These are phyloP conservation scores for Geotrichum candidum DNA, from an alignment of 1,139 yeast genomes.

Conservation along the genomic window DNA sequence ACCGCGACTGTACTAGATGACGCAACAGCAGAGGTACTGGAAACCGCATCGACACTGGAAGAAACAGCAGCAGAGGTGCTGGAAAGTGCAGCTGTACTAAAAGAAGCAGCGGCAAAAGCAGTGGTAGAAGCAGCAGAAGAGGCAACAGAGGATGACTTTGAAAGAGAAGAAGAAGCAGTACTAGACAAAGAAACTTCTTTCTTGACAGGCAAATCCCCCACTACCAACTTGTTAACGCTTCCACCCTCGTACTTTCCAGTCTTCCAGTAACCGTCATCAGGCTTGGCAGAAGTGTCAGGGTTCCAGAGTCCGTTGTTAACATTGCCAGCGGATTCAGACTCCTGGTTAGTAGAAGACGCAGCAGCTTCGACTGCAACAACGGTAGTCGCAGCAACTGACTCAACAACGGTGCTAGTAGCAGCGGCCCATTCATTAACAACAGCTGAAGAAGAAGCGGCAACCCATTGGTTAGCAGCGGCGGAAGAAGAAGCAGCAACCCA, in stretches of 20 bases:
- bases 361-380: not conserved
- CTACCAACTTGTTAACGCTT: not conserved
- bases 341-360: not conserved
- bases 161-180: not conserved
- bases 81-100: not conserved
- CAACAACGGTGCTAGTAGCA: not conserved
- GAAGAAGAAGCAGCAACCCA: not conserved
- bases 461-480: not conserved
- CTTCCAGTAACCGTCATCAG: not conserved
- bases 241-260: not conserved
- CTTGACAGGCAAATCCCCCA: not conserved
- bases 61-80: not conserved
- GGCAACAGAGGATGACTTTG: constrained; percentile 2
- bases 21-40: no score
- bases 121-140: not conserved
- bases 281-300: not conserved
- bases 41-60: not conserved
- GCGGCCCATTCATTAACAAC: not conserved
- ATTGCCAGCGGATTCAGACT: not conserved
- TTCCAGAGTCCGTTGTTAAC: not conserved
- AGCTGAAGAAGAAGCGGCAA: not conserved
- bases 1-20: no score
- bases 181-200: constrained; percentile 4
- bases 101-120: not conserved
- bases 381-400: not conserved